Evolutionary conservation across 1,139 yeast genomes (phyloP).

Genomic region (Blastobotrys apis): DNA sequence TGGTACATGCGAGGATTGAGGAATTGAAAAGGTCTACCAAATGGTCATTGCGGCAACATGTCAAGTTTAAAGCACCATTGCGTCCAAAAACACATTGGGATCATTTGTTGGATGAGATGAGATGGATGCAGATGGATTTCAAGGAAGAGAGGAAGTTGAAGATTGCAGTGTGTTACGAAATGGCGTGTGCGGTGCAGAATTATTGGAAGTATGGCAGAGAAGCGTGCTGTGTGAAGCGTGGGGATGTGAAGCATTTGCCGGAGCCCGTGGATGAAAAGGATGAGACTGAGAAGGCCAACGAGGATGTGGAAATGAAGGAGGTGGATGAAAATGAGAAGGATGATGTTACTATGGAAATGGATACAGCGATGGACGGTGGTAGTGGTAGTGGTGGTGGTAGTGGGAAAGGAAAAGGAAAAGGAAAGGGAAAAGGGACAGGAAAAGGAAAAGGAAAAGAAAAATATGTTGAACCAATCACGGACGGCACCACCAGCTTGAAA

Average conservation of each 20-base stretch:
- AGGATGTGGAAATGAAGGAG: constrained; percentile 8
- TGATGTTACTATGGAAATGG: neutral
- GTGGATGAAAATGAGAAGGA: constrained; percentile 7
- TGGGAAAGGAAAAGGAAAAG: neutral
- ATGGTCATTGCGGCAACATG: constrained; percentile 91
- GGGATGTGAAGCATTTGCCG: constrained; percentile 36
- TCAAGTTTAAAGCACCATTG: constrained; percentile 65
- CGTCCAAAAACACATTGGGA: constrained; percentile 64
- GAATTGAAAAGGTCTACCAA: constrained; percentile 81
- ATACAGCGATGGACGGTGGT: too few species aligned
- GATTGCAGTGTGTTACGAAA: constrained; percentile 60
- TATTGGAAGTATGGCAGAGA: constrained; percentile 72
- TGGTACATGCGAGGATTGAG: constrained; percentile 87
- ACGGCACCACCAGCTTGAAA: neutral
- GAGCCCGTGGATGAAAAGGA: constrained; percentile 6
- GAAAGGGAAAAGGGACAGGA: neutral
- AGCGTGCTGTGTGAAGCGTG: constrained; percentile 54
- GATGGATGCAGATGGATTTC: constrained; percentile 82
- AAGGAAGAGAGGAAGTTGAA: constrained; percentile 66
- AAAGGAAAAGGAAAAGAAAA: constrained; percentile 1
- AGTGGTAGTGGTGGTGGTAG: too few species aligned
- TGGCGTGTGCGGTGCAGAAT: constrained; percentile 70
- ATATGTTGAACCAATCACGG: too few species aligned
- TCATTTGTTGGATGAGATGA: constrained; percentile 66
- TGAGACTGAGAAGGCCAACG: constrained; percentile 1